Evolutionary conservation across 257 asterid species (phyloP).

Genomic region (Fraxinus pennsylvanica): DNA sequence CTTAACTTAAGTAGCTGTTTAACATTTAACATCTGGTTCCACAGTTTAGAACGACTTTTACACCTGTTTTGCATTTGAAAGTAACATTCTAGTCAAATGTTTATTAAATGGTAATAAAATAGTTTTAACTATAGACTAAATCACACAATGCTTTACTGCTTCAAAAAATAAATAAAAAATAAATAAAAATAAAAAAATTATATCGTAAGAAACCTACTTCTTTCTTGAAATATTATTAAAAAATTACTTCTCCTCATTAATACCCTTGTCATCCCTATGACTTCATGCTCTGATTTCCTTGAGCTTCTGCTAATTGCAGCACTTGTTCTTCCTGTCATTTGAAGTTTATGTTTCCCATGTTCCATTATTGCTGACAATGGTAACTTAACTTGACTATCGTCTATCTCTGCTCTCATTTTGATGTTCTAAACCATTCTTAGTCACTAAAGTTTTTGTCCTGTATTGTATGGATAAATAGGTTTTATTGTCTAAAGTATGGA

Average conservation of each 20-base stretch:
- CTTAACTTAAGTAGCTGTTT: not conserved
- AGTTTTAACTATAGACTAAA: not conserved
- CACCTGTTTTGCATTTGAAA: not conserved
- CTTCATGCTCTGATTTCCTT: slow-evolving; percentile 19
- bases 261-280: slow-evolving; percentile 6
- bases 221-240: not conserved
- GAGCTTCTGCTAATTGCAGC: slow-evolving; percentile 12
- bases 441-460: not conserved
- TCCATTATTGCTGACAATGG: not conserved
- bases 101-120: not conserved
- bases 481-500: slow-evolving; percentile 12
- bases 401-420: slow-evolving; percentile 1
- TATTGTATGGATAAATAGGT: slow-evolving; percentile 15
- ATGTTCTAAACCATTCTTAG: slow-evolving; percentile 15
- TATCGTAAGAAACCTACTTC: not conserved
- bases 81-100: not conserved
- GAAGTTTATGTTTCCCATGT: not conserved
- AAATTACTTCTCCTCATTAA: not conserved
- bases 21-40: slow-evolving; percentile 8
- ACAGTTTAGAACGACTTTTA: not conserved
- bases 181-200: too few species aligned
- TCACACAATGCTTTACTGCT: not conserved
- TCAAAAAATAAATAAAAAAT: not conserved
- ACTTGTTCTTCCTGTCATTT: not conserved
- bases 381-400: not conserved